A percentile compares a stretch with the other conserved stretches of the same genome.
These are phyloP conservation scores for Suhomyces guaymorum DNA, from an alignment of 1,139 yeast genomes.

Conservation along the genomic window DNA sequence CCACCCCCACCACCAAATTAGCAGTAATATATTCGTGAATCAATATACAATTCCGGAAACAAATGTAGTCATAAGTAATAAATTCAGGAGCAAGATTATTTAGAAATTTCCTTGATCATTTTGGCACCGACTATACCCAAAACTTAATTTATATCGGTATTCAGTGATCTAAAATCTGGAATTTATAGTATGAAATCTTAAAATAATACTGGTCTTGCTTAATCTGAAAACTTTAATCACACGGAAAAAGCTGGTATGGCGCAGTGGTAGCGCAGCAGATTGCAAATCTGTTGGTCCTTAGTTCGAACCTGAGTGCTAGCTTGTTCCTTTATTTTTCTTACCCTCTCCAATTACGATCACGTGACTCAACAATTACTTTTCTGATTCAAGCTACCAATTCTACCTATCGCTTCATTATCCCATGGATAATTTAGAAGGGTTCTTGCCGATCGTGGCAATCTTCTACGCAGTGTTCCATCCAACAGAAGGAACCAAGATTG, in stretches of 20 bases:
- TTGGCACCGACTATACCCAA: too few species aligned
- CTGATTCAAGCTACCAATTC: neutral
- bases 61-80: too few species aligned
- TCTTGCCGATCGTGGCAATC: slow-evolving; percentile 80
- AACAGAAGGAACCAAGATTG: slow-evolving; percentile 91
- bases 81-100: too few species aligned
- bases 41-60: too few species aligned
- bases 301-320: slow-evolving; percentile 54
- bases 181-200: too few species aligned
- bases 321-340: slow-evolving; percentile 21
- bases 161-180: slow-evolving; percentile 10
- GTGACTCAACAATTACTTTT: slow-evolving; percentile 2
- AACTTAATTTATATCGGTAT: too few species aligned
- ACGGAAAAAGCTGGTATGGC: slow-evolving; percentile 43
- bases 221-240: neutral
- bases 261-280: slow-evolving; percentile 60
- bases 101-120: too few species aligned
- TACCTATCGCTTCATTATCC: neutral
- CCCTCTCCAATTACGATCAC: neutral
- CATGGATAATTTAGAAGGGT: slow-evolving; percentile 55
- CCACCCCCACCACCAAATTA: slow-evolving; percentile 10
- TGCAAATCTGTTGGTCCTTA: slow-evolving; percentile 58
- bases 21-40: too few species aligned
- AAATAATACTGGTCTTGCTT: too few species aligned
- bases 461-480: slow-evolving; percentile 95